Evolutionary conservation across 2,329 filamentous ascomycete genomes (phyloP), one percentile per base, ranked within the genome.

Genomic region (Ceratocystiopsis minuta): DNA sequence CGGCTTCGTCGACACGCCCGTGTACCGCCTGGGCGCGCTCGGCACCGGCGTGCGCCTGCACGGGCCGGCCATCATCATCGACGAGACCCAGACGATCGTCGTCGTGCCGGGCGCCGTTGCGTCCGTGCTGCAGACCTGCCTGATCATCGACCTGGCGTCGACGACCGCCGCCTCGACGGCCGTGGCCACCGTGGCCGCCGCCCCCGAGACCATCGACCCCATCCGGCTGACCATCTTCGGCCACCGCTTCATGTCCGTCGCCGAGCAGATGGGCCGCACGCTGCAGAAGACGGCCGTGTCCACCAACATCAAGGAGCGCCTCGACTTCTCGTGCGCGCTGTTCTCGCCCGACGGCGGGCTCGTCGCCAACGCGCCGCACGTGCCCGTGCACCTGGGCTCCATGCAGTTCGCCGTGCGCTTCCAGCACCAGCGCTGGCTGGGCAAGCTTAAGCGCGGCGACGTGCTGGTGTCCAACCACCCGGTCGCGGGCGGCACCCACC

Each of bases 71-170:
- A 83, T 94, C 58, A 69, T 94, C 44, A 83, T 84, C 3, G 87
- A 87, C 53, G 78, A 80, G 9, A 87, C 82, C 1, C 87, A 95
- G 58, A 96, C 87, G 0, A 90, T 96, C 47, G 81, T 95, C 0
- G 76, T 95, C 2, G 82, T 81, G 0, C 87, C 87, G 0, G 72
- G 72, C 20, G 73, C 84, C 2, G 74, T 74, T 16, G 87, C 86
- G 0, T 60, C 86, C 18, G 66, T 93, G 17, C 76, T 93, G n/a
- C 69, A 85, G 46, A 92, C 84, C 0, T 87, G 94, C 52, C 83
- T 95, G 9, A 70, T 95, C 10, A 87, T 95, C 53, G 84, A 93
- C 48, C 71, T 90, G 14, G 16, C 20, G 12, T 34, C 17, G 17
- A 24, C 34, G 14, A n/a, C 35, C 11, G 16, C 39, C 13, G 32